Evolutionary conservation across 2,329 filamentous ascomycete genomes (phyloP), one percentile per base, ranked within the genome.

Genomic region (Orbilia oligospora): DNA sequence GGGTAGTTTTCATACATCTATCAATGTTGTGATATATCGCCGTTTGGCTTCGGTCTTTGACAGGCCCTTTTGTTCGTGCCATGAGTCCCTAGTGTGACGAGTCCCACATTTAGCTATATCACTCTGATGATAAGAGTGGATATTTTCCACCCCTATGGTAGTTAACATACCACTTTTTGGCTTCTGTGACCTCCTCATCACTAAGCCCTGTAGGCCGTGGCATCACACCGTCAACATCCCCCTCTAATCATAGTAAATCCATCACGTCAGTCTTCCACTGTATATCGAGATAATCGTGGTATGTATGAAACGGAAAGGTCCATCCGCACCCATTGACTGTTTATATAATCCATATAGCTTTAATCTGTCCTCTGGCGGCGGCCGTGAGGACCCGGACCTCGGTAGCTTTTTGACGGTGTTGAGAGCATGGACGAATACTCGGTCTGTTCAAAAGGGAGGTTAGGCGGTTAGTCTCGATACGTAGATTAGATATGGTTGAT

Each of bases 371-470:
- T 89, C 87, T 1, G 94, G 90, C 58, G 96, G 96, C 55, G 96
- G 96, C 80, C 96, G 92, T 80, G 93, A 90, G 66, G 93, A 93
- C 80, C 96, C 95, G 18, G 94, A 97, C 83, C 96, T 95, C 82
- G 93, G 93, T 82, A 99, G 97, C 86, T 97, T 97, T 86, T 97
- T 97, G 83, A 99, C 95, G 24, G 96, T 98, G 86, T 97, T 97
- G 85, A 99, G 92, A 81, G 96, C 96, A 89, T 99, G 95, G 84
- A 97, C 95, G 85, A 99, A 99, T 84, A 99, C 96, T 86, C 96
- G 92, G 87, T 99, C 96, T 98, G 82, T 64, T 16, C 27, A 22
- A 44, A 71, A 46, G 58, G 69, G 65, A 46, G 68, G 69, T 72
- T 27, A n/a, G 33, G 22, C n/a, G 38, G 70, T 73, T 58, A 76